Evolutionary conservation across 1,284 basidiomycete species (phyloP), one percentile per base, ranked within the genome.

Genomic region (Chiua sp.): DNA sequence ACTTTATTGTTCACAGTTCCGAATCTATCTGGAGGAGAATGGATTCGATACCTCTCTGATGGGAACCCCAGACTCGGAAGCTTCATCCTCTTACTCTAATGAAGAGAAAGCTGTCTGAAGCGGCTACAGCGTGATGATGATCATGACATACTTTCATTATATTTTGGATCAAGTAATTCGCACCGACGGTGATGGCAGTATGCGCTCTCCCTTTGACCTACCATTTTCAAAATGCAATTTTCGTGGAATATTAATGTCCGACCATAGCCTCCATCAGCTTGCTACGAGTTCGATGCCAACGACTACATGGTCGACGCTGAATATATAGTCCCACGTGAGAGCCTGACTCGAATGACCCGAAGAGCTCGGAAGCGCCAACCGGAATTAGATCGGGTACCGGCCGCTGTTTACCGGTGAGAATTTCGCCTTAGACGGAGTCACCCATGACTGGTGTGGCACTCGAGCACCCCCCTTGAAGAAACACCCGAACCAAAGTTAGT

Each of bases 31-130:
- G 56, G 87, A 87, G 66, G 81, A 75, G 13, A 73, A 94, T 69
- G 93, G 93, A 7, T 95, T 86, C 69, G 92, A 95, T 70, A 88
- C 87, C 46, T 80, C 82, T 12, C 78, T 75, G 53, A 90, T 93
- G 88, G 91, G 92, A 53, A 69, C 83, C 7, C 61, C 35, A 28
- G 68, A 69, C 16, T 26, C 59, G 37, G 72, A 72, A 15, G 26
- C 4, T n/a, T 61, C 61, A 6, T 68, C 60, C 56, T 59, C 65
- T 51, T 58, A 60, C 49, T 61, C 59, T 28, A 26, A 53, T 26
- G 69, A 72, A 11, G 65, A 70, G 52, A 68, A 72, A 30, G 52
- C 61, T 2, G 63, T 18, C 2, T 50, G 28, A 60, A 52, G 15
- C 10, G 30, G 54, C 3, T 6, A 42, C 52, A 4, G 66, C 64